Conservation (phyloP, 176 grass and related monocot species). For the Melocanna baccifera region DNA sequence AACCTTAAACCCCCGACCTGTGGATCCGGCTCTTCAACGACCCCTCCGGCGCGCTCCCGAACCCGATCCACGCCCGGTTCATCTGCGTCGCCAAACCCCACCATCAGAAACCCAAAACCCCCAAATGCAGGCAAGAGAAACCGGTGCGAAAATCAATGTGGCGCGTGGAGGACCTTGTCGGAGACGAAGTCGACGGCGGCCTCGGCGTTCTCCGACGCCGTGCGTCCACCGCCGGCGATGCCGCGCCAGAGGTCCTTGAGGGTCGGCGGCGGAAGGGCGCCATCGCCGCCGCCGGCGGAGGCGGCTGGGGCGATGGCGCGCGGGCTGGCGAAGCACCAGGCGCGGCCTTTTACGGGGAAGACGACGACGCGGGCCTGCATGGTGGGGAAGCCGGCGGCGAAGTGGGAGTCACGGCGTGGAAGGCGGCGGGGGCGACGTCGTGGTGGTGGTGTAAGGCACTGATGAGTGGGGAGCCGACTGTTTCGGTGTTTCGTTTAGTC, state of each 20-base stretch:
- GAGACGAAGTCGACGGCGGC: conserved; percentile 62
- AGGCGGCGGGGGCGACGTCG: neutral
- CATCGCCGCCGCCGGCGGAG: neutral
- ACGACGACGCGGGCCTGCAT: conserved; percentile 87
- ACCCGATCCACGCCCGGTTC: conserved; percentile 73
- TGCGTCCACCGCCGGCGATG: conserved; percentile 37
- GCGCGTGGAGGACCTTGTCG: conserved; percentile 50
- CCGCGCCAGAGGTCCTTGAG: conserved; percentile 66
- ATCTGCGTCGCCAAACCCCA: conserved; percentile 39
- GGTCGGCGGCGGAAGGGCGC: conserved; percentile 25
- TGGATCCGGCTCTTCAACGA: conserved; percentile 86
- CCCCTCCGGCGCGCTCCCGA: conserved; percentile 77
- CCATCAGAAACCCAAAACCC: neutral
- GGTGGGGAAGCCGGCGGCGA: neutral
- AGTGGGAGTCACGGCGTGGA: neutral
- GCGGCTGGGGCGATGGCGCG: neutral
- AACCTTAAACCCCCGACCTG: conserved; percentile 42
- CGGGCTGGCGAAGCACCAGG: conserved; percentile 68
- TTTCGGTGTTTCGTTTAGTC: neutral
- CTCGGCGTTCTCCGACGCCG: conserved; percentile 60
- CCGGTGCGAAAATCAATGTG: neutral
- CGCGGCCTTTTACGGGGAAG: conserved; percentile 74
- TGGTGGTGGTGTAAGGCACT: no score
- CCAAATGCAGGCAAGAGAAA: neutral
- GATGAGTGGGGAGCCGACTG: neutral